Conservation (phyloP, 768 basidiomycete genomes). For the Austroboletus eburneus region DNA sequence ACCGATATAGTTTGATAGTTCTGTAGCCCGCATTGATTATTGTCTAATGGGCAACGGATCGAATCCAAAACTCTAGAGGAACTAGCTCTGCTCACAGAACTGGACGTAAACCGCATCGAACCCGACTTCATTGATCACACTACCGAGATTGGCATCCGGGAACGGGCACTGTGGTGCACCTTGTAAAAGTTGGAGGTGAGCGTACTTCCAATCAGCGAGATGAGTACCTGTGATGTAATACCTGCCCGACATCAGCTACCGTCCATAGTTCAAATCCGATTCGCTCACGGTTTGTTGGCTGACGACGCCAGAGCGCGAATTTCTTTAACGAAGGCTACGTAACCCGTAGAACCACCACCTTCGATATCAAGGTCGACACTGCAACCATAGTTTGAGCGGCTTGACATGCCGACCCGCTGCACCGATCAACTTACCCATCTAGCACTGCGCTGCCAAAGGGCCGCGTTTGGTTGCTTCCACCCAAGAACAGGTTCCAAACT, state of each 20-base stretch:
- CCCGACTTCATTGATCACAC: constrained; percentile 52
- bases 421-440: constrained; percentile 36
- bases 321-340: constrained; percentile 41
- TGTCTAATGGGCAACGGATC: constrained; percentile 27
- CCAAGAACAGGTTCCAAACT: constrained; percentile 47
- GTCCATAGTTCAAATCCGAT: neutral
- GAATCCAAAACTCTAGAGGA: neutral
- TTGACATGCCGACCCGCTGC: neutral
- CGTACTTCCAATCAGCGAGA: neutral
- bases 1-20: constrained; percentile 54
- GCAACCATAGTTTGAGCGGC: neutral
- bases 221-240: constrained; percentile 55
- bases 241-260: constrained; percentile 28
- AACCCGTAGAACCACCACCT: constrained; percentile 50
- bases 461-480: constrained; percentile 39
- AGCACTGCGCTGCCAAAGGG: constrained; percentile 45
- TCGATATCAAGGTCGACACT: constrained; percentile 75
- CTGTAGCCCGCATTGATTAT: constrained; percentile 41
- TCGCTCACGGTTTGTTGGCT: constrained; percentile 19
- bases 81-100: constrained; percentile 37
- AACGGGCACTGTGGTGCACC: constrained; percentile 51
- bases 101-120: constrained; percentile 78
- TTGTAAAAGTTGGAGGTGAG: constrained; percentile 4
- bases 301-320: constrained; percentile 24
- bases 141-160: constrained; percentile 59